Conservation (phyloP, 306 rosid genomes). For the Carpinus viminea region DNA sequence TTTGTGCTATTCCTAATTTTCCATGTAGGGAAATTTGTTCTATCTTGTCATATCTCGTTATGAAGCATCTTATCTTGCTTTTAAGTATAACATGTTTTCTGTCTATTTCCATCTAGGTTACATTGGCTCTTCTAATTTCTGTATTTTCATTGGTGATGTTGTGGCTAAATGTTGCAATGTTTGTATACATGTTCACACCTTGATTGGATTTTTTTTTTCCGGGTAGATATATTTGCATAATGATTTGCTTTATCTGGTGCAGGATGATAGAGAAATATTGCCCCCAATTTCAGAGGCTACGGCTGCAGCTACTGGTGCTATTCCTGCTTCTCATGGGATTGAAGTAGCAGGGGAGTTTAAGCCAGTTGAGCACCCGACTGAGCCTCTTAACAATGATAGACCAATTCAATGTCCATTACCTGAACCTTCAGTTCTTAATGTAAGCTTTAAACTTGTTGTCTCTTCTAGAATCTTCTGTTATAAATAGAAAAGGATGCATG, state of each 20-base stretch:
- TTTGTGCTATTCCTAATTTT: not conserved
- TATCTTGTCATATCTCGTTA: too few species aligned
- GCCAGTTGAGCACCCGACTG: conserved; percentile 90
- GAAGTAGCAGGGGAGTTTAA: conserved; percentile 92
- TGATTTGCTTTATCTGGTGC: conserved; percentile 30
- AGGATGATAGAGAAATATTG: conserved; percentile 77
- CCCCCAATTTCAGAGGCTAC: conserved; percentile 58
- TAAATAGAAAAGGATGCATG: not conserved
- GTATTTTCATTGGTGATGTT: not conserved
- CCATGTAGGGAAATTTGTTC: not conserved
- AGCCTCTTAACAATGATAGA: conserved; percentile 78
- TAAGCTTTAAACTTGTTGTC: conserved; percentile 41
- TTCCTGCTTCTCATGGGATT: conserved; percentile 76
- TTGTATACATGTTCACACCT: not conserved
- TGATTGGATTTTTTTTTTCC: not conserved
- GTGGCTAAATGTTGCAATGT: not conserved
- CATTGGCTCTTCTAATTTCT: not conserved
- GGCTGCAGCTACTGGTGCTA: conserved; percentile 36
- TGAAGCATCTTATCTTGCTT: conserved; percentile 10
- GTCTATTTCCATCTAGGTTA: not conserved
- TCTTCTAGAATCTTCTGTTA: not conserved
- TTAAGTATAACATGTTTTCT: not conserved
- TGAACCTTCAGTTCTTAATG: conserved; percentile 92
- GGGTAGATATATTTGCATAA: not conserved
- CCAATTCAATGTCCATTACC: conserved; percentile 92